Base-by-base conservation (phyloP, 306 rosid genomes). In the Hippophae tibetana region DNA sequence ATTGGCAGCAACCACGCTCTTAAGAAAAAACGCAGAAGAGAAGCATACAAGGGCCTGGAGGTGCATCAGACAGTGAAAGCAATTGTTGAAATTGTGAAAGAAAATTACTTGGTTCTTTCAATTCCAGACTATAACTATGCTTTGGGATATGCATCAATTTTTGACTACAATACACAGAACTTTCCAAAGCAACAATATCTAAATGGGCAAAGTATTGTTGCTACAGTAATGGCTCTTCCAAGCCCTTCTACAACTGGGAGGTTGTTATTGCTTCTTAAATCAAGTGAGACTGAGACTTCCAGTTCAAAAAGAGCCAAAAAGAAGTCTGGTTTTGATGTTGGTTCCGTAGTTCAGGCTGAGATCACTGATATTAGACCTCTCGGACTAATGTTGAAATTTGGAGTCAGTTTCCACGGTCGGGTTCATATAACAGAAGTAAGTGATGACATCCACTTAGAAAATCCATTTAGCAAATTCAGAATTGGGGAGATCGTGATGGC, bases 281-380 rank as follows among this genome's bases (percentile, higher is more conserved):
- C 73, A 9, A 56, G 74, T 64, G 89, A 80, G 61, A 60, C 55
- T 45, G 83, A 72, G 65, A 79, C 85, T 57, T 69, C 89, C 62
- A 72, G 83, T 71, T 81, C 92, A 61, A 92, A 85, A 79, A 77
- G 93, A 73, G 72, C 78, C 57, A 92, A 83, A 70, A 86, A 80
- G 82, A 84, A 77, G 65, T 80, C 82, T 65, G 72, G 75, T 75
- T 78, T 79, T 71, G 72, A 76, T 57, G 83, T 88, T 74, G 99
- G 99, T 64, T 82, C 88, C 69, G 61, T 85, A 62, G 93, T 92
- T 79, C 86, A 87, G 65, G 99, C 95, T 11, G 99, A 92, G 99
- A 78, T 92, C 68, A 88, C 89, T 61, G 99, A 80, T 69, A 75
- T 92, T 69, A 86, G 71, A 64, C 65, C 83, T 47, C 86, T 92